Evolutionary conservation across 768 basidiomycete genomes (phyloP).

Genomic region (Rubroboletus satanas): DNA sequence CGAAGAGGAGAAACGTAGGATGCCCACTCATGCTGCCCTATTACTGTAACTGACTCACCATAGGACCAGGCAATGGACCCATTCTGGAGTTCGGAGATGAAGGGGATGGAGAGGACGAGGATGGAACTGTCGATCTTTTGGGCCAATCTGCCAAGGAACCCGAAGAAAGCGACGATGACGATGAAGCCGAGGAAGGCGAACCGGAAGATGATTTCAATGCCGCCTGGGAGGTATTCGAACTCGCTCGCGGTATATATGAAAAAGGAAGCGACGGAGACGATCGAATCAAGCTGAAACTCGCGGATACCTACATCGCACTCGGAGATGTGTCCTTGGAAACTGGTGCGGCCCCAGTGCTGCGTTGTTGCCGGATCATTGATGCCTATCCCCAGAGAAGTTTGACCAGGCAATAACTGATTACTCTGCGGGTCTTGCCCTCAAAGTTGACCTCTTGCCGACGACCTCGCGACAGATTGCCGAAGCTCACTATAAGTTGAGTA

Average conservation of each 20-base stretch:
- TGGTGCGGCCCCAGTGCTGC: constrained; percentile 47
- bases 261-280: constrained; percentile 59
- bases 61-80: constrained; percentile 45
- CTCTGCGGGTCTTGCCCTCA: constrained; percentile 69
- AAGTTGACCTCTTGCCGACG: constrained; percentile 67
- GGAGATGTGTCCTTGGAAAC: constrained; percentile 98
- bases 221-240: constrained; percentile 96
- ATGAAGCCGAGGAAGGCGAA: constrained; percentile 64
- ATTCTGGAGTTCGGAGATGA: constrained; percentile 81
- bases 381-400: constrained; percentile 72
- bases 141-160: constrained; percentile 51
- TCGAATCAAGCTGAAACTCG: constrained; percentile 71
- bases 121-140: constrained; percentile 61
- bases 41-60: constrained; percentile 12
- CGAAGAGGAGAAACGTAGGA: constrained; percentile 39
- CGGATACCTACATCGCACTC: constrained; percentile 85
- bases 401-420: constrained; percentile 92
- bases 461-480: constrained; percentile 94
- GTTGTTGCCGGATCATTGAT: not conserved
- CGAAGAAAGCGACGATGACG: constrained; percentile 51
- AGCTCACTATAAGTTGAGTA: constrained; percentile 90
- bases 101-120: constrained; percentile 61
- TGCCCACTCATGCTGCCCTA: not conserved
- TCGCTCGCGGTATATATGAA: constrained; percentile 83
- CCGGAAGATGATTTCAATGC: constrained; percentile 98